Percentiles rank a stretch among this genome's conserved stretches.
These are phyloP conservation scores for Barnettozyma pratensis DNA, from an alignment of 805 yeast genomes.

Conservation along the genomic window DNA sequence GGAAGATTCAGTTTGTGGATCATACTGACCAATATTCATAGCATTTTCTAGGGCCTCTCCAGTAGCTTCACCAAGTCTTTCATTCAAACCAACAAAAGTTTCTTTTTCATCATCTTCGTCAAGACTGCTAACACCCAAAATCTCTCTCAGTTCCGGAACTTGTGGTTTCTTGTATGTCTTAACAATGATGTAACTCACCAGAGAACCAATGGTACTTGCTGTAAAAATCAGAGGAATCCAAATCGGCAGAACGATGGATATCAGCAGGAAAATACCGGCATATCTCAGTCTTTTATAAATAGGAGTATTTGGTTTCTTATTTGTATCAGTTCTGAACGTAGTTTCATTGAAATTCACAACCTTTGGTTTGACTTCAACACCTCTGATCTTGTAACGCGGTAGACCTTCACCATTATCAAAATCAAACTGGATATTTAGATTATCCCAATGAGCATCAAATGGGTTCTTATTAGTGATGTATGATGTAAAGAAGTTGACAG, in stretches of 20 bases:
- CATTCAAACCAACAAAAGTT: conserved; percentile 12
- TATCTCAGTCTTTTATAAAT: conserved; percentile 20
- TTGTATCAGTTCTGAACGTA: conserved; percentile 6
- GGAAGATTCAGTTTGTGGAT: conserved; percentile 15
- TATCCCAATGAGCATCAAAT: conserved; percentile 52
- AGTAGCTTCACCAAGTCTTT: conserved; percentile 21
- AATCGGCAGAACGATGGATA: conserved; percentile 34
- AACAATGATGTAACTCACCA: conserved; percentile 36
- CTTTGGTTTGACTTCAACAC: conserved; percentile 36
- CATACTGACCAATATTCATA: conserved; percentile 20
- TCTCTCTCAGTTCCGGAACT: conserved; percentile 8
- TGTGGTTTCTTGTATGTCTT: conserved; percentile 26
- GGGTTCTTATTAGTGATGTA: conserved; percentile 72
- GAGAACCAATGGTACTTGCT: conserved; percentile 28
- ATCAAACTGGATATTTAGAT: conserved; percentile 33
- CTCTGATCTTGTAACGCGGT: conserved; percentile 31
- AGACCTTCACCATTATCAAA: conserved; percentile 27
- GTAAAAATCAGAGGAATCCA: conserved; percentile 46
- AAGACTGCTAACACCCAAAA: not conserved
- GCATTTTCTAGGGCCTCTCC: conserved; percentile 23
- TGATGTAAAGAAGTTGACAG: conserved; percentile 84
- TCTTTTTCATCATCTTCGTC: conserved; percentile 5
- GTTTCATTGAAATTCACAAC: conserved; percentile 46
- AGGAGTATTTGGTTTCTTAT: conserved; percentile 8
- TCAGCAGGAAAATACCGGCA: conserved; percentile 18